Conservation (phyloP, 2,329 filamentous ascomycete genomes). For the Gremmenia infestans region DNA sequence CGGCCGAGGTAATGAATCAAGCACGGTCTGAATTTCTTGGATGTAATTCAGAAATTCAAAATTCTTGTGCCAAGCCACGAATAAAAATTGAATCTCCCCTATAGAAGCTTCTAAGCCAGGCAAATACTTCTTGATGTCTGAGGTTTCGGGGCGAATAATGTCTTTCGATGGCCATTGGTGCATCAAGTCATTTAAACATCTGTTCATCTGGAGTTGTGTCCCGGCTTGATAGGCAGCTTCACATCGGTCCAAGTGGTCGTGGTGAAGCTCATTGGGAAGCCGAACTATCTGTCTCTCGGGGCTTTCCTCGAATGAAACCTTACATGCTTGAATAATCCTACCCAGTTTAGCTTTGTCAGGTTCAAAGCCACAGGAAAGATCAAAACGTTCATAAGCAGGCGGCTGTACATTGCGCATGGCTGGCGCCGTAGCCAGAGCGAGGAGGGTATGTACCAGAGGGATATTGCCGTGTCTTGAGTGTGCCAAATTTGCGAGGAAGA, state of each 20-base stretch:
- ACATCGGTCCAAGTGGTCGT: not conserved
- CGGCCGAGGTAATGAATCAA: conserved; percentile 6
- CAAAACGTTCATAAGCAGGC: conserved; percentile 2
- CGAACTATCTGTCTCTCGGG: conserved; percentile 6
- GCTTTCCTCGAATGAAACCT: conserved; percentile 1
- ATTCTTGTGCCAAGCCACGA: conserved; percentile 7
- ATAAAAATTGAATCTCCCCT: conserved; percentile 1
- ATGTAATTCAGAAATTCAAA: conserved; percentile 8
- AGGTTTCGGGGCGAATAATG: not conserved
- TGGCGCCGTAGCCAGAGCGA: conserved; percentile 29
- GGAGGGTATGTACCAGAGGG: conserved; percentile 27
- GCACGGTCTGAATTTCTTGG: conserved; percentile 7
- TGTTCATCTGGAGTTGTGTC: conserved; percentile 2
- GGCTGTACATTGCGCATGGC: conserved; percentile 8
- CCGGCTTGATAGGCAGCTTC: conserved; percentile 2
- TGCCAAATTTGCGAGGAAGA: conserved; percentile 25
- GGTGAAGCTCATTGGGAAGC: not conserved
- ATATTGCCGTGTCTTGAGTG: conserved; percentile 20
- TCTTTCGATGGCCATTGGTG: conserved; percentile 6
- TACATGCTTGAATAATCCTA: not conserved
- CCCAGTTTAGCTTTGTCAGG: not conserved
- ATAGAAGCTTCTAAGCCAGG: not conserved
- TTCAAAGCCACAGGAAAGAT: conserved; percentile 6
- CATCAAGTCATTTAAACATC: not conserved
- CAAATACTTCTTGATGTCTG: conserved; percentile 4